phyloP scores from a whole-genome alignment of 768 basidiomycete species.

The Tephrocybe sp. region DNA sequence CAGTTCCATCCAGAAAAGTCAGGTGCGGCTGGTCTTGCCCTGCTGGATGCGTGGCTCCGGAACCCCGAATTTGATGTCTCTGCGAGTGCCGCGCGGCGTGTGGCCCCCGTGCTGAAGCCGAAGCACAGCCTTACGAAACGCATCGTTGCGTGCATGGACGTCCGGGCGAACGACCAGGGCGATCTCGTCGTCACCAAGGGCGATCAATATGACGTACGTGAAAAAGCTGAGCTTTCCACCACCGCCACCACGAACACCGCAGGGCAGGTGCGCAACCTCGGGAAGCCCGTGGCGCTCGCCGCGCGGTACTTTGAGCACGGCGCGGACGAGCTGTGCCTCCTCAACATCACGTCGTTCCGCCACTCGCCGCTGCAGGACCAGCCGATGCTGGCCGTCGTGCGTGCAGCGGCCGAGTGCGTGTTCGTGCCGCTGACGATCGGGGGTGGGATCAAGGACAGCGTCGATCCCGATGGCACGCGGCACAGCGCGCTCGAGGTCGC shows the following conservation, averaged over 20 bases:
- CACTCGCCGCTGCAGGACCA: slow-evolving; percentile 94
- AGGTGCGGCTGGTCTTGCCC: slow-evolving; percentile 78
- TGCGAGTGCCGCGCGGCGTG: slow-evolving; percentile 29
- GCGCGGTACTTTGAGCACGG: slow-evolving; percentile 82
- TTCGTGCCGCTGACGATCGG: slow-evolving; percentile 99
- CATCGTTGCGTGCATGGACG: slow-evolving; percentile 96
- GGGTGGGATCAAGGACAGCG: slow-evolving; percentile 94
- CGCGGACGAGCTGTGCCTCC: slow-evolving; percentile 95
- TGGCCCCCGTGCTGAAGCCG: slow-evolving; percentile 39
- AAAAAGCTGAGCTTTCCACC: slow-evolving; percentile 46
- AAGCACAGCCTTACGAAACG: slow-evolving; percentile 84
- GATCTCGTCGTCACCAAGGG: slow-evolving; percentile 99
- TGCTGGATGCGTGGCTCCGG: slow-evolving; percentile 81
- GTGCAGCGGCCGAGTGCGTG: slow-evolving; percentile 82
- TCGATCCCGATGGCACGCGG: slow-evolving; percentile 92
- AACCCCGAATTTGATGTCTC: slow-evolving; percentile 41
- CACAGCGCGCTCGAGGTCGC: slow-evolving; percentile 92
- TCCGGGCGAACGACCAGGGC: slow-evolving; percentile 92
- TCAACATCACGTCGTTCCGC: slow-evolving; percentile 99
- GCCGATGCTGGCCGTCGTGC: slow-evolving; percentile 96
- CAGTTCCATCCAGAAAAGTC: slow-evolving; percentile 99
- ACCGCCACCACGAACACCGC: slow-evolving; percentile 44
- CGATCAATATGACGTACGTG: slow-evolving; percentile 98
- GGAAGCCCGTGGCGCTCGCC: slow-evolving; percentile 93
- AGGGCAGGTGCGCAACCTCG: slow-evolving; percentile 91